Conservation (phyloP, 1,284 basidiomycete genomes). For the Neonothopanus nambi region DNA sequence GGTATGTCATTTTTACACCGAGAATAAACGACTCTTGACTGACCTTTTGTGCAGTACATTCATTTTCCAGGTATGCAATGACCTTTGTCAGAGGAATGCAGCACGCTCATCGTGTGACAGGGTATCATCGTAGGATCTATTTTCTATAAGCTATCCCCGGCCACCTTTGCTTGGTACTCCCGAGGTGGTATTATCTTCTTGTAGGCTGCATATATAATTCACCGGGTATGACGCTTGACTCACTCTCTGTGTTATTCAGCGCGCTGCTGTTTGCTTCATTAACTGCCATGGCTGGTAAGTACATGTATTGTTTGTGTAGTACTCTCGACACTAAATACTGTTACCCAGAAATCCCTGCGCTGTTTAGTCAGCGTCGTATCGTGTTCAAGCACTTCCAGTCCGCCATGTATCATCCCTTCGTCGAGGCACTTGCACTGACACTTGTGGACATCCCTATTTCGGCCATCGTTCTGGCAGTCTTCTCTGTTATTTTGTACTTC, state of each 20-base stretch:
- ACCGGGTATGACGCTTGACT: neutral
- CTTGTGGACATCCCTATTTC: constrained; percentile 72
- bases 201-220: constrained; percentile 32
- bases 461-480: constrained; percentile 48
- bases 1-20: constrained; percentile 37
- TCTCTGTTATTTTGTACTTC: constrained; percentile 63
- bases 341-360: constrained; percentile 76
- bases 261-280: constrained; percentile 55
- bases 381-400: constrained; percentile 59
- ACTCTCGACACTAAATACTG: too few species aligned
- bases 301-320: too few species aligned
- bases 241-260: constrained; percentile 27
- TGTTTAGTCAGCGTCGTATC: constrained; percentile 74
- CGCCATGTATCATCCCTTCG: constrained; percentile 66
- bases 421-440: constrained; percentile 67
- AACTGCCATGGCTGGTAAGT: constrained; percentile 55
- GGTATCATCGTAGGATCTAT: constrained; percentile 76
- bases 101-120: too few species aligned
- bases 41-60: too few species aligned
- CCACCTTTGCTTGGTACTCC: constrained; percentile 72
- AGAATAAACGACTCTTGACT: too few species aligned
- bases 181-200: constrained; percentile 79
- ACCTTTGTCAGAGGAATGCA: too few species aligned
- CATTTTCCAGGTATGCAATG: too few species aligned
- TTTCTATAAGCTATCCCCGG: constrained; percentile 65